A percentile compares a stretch with the other conserved stretches of the same genome.
Conservation (phyloP, 495 filamentous ascomycete genomes). For the Aspergillus affinis region DNA sequence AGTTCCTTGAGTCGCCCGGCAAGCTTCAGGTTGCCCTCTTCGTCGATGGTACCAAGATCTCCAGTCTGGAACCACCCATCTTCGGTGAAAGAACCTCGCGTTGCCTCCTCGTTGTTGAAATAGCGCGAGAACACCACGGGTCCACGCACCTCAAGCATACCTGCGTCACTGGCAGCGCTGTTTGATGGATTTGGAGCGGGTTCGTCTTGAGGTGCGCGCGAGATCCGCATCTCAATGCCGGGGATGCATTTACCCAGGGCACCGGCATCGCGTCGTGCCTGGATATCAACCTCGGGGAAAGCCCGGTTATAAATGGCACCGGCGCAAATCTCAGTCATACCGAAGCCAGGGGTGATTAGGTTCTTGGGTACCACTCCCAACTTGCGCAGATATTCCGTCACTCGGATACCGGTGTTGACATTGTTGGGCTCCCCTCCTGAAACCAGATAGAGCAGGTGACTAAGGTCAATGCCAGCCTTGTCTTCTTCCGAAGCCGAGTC, state of each 20-base stretch:
- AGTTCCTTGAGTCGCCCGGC: slow-evolving; percentile 54
- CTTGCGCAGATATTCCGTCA: not conserved
- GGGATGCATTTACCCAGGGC: slow-evolving; percentile 4
- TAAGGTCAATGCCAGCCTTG: not conserved
- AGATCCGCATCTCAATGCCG: slow-evolving; percentile 43
- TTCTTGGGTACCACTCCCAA: not conserved
- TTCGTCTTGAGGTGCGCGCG: not conserved
- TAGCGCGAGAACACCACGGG: slow-evolving; percentile 80
- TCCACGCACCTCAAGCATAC: slow-evolving; percentile 25
- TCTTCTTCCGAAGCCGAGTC: not conserved
- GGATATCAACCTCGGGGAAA: not conserved
- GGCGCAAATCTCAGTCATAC: slow-evolving; percentile 55
- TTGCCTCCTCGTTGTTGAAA: slow-evolving; percentile 66
- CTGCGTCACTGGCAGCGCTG: slow-evolving; percentile 15
- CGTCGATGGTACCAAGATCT: slow-evolving; percentile 64
- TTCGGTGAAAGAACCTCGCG: slow-evolving; percentile 60
- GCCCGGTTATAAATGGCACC: slow-evolving; percentile 36
- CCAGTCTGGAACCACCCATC: slow-evolving; percentile 88
- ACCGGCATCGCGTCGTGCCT: not conserved
- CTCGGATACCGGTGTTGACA: not conserved
- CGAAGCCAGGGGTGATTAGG: slow-evolving; percentile 44
- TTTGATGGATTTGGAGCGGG: not conserved
- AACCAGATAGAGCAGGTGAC: not conserved
- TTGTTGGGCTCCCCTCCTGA: not conserved
- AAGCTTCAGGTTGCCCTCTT: slow-evolving; percentile 56